Base-by-base conservation (phyloP, 352 stramenopile species). In the Phytophthora macrochlamydospora region DNA sequence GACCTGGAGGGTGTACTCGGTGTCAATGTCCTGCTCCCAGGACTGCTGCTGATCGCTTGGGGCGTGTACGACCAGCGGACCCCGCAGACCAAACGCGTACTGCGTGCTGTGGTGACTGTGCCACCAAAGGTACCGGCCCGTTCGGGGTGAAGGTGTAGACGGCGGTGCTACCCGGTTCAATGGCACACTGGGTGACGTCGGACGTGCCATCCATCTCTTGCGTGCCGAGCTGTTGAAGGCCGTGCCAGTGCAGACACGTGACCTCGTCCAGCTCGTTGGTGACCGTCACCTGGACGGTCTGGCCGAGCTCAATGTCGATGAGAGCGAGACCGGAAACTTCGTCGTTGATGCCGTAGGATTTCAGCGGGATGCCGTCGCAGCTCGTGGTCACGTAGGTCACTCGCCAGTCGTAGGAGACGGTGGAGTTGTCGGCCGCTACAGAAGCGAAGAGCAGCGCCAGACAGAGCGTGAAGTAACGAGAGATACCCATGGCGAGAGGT, bases 131-230 rank as follows among this genome's bases (percentile, higher is more conserved):
- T 78, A 13, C 72, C 68, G 8, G 64, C 55, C 11, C 59, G 37
- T 18, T 69, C 59, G 1, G 64, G 13, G 64, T 79, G 59, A 79
- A 75, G 8, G 60, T 59, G 65, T 77, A 77, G 28, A 70, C 32
- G n/a, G 65, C 50, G 1, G 57, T 55, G 2, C 50, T 53, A 2
- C 67, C 62, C 0, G 71, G 8, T 2, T 49, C 40, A 28, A 75
- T 75, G 2, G 38, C 51, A 42, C 71, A 79, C 45, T 79, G 71
- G 28, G 71, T 76, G 54, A 79, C 59, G 54, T 62, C 57, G n/a
- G 72, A 79, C 1, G 60, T 51, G 14, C 68, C 72, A 35, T 77
- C 72, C 72, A 73, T 78, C 61, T 72, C 67, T 67, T 69, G 59
- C 24, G 68, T 78, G 6, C 64, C 68, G 9, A 69, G 58, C 29